Conservation (phyloP, 495 filamentous ascomycete species). For the Lasiosphaeria hispida region DNA sequence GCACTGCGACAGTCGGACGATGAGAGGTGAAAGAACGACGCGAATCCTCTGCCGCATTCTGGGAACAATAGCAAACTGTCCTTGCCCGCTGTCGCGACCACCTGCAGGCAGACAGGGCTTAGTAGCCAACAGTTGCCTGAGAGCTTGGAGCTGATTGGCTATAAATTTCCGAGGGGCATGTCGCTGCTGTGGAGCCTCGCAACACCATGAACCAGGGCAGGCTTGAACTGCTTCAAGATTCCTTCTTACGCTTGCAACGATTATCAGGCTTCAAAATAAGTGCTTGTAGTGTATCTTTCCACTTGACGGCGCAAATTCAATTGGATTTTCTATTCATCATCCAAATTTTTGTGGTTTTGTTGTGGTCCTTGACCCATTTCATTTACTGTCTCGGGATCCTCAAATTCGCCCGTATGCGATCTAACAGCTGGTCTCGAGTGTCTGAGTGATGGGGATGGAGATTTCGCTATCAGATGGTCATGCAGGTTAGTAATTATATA, state of each 20-base stretch:
- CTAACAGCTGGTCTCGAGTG: conserved; percentile 72
- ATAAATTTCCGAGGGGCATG: conserved; percentile 6
- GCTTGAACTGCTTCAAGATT: neutral
- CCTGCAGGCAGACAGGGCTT: conserved; percentile 13
- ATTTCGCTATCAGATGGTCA: conserved; percentile 55
- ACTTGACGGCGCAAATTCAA: no score
- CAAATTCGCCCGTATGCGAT: conserved; percentile 78
- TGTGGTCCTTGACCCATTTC: neutral
- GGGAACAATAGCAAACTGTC: conserved; percentile 16
- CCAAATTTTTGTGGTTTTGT: neutral
- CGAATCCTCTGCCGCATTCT: conserved; percentile 6
- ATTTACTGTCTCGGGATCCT: conserved; percentile 41
- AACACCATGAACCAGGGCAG: neutral
- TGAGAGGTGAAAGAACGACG: conserved; percentile 13
- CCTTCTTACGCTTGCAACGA: neutral
- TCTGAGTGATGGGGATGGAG: conserved; percentile 64
- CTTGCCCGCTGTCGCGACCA: conserved; percentile 8
- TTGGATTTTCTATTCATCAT: no score
- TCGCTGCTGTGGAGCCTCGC: neutral
- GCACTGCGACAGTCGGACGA: conserved; percentile 11
- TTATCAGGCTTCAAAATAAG: neutral
- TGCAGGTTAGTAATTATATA: neutral
- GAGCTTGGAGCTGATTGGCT: conserved; percentile 6
- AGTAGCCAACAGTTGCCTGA: neutral
- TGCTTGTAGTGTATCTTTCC: neutral